Percentiles rank a stretch among this genome's conserved stretches.
phyloP scores from a whole-genome alignment of 176 grass and related monocot species.

The Aegilops tauschii region DNA sequence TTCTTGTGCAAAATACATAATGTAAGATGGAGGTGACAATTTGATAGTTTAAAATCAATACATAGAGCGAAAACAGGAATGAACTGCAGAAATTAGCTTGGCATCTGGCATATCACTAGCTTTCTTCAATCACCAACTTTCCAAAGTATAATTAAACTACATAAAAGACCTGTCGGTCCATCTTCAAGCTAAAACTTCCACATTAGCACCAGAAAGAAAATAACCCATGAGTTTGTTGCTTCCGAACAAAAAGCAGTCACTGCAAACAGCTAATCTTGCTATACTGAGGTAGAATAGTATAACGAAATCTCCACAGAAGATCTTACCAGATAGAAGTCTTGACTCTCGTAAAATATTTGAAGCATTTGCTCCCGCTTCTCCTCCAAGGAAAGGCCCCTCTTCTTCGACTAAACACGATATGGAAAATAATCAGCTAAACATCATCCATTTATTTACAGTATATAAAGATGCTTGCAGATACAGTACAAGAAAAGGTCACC shows the following conservation, averaged over 20 bases:
- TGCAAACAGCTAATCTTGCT: neutral
- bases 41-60: slow-evolving; percentile 7
- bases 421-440: slow-evolving; percentile 6
- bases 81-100: neutral
- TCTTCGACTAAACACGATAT: slow-evolving; percentile 71
- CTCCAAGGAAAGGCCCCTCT: slow-evolving; percentile 92
- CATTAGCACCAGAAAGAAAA: neutral
- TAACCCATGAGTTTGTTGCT: neutral
- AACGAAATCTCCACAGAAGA: neutral
- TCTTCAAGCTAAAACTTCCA: neutral
- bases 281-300: neutral
- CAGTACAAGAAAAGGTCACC: neutral
- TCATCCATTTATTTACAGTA: neutral
- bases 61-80: neutral
- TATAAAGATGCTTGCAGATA: neutral
- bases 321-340: slow-evolving; percentile 88
- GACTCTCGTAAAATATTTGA: slow-evolving; percentile 87
- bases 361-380: slow-evolving; percentile 98
- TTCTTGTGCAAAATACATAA: neutral
- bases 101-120: neutral
- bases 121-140: neutral
- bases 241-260: neutral
- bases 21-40: neutral
- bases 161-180: neutral
- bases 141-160: neutral